Conservation (phyloP, 352 stramenopile species). For the Pythium rishiriense region DNA sequence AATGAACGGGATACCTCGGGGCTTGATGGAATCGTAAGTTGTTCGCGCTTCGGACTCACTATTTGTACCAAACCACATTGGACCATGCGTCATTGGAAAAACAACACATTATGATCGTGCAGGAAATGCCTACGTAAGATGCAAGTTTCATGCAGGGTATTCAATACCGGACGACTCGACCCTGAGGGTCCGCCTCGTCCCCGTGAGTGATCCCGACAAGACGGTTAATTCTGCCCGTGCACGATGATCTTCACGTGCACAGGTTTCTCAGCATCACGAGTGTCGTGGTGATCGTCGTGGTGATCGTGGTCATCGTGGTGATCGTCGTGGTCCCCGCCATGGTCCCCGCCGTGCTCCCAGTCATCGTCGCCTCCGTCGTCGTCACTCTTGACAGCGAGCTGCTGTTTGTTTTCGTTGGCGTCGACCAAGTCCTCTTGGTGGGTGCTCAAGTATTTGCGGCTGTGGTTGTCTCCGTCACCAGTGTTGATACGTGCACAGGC, state of each 20-base stretch:
- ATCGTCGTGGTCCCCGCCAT: neutral
- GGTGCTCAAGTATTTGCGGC: neutral
- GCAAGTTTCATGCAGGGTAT: no score
- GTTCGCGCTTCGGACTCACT: no score
- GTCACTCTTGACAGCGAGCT: neutral
- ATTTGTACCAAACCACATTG: no score
- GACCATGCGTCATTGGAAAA: no score
- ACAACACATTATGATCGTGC: no score
- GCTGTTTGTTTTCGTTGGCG: neutral
- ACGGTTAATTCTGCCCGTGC: neutral
- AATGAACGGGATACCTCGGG: no score
- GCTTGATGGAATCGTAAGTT: no score
- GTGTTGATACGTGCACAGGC: conserved; percentile 8
- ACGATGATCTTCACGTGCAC: neutral
- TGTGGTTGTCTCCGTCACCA: neutral
- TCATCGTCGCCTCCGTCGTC: neutral
- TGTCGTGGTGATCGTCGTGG: neutral
- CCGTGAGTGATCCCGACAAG: no score
- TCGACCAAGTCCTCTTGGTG: neutral
- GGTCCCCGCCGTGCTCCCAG: neutral
- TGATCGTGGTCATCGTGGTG: neutral
- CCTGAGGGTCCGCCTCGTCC: no score
- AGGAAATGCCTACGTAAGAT: no score
- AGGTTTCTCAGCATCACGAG: neutral
- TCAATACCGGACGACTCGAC: no score